These are phyloP conservation scores for Rhododendron williamsianum DNA, from an alignment of 148 eudicot species.

Conservation along the genomic window DNA sequence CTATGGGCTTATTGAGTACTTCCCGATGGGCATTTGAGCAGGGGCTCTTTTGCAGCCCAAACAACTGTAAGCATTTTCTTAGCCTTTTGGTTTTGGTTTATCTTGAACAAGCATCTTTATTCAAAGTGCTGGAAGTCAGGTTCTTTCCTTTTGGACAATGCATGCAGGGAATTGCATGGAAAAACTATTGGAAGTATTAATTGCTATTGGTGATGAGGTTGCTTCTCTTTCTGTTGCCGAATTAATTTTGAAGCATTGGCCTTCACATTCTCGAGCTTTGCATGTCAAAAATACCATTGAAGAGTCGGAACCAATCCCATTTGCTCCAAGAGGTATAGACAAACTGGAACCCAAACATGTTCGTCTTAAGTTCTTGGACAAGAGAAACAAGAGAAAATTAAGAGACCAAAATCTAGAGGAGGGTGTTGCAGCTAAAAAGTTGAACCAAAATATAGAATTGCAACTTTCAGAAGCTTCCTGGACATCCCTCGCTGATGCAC, in stretches of 20 bases:
- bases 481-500: constrained; percentile 53
- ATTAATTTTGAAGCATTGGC: constrained; percentile 88
- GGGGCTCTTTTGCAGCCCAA: constrained; percentile 94
- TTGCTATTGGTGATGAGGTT: constrained; percentile 95
- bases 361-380: constrained; percentile 69
- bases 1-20: constrained; percentile 84
- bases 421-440: constrained; percentile 41
- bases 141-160: constrained; percentile 7
- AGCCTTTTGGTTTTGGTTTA: neutral
- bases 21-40: constrained; percentile 99
- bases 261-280: constrained; percentile 92
- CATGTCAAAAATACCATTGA: constrained; percentile 79
- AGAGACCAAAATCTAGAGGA: constrained; percentile 31
- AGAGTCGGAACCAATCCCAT: constrained; percentile 73
- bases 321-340: constrained; percentile 94
- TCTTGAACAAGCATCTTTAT: neutral
- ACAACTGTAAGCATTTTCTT: constrained; percentile 64
- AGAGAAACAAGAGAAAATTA: constrained; percentile 80
- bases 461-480: constrained; percentile 68
- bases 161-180: constrained; percentile 98
- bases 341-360: constrained; percentile 85
- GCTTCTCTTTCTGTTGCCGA: constrained; percentile 91
- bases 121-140: neutral
- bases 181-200: constrained; percentile 91
- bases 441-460: constrained; percentile 50